Evolutionary conservation across 352 stramenopile genomes (phyloP).

Genomic region (Blastocystis sp.): DNA sequence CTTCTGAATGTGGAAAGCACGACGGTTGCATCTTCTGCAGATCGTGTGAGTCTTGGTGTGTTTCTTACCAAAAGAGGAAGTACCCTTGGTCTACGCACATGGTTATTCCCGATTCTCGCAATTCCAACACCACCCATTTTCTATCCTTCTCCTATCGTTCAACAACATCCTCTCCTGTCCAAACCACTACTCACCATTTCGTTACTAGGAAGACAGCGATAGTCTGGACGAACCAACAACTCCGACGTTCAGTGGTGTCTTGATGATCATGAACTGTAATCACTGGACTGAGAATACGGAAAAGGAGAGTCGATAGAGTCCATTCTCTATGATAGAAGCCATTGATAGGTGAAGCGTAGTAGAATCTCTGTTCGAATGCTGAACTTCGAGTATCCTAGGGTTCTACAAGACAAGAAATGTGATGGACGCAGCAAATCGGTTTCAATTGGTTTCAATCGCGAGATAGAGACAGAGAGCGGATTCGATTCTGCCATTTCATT

Average conservation of each 20-base stretch:
- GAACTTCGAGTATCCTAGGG: no score
- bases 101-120: not conserved
- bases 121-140: not conserved
- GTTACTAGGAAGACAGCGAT: conserved; percentile 36
- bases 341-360: no score
- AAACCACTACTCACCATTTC: not conserved
- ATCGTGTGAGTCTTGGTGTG: conserved; percentile 99
- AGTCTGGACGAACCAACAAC: not conserved
- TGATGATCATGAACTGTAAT: conserved; percentile 12
- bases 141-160: not conserved
- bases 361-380: no score
- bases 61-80: conserved; percentile 96
- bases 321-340: no score
- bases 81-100: conserved; percentile 93
- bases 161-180: not conserved
- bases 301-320: not conserved
- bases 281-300: not conserved
- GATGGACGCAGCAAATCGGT: no score
- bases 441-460: not conserved
- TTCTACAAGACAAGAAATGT: no score
- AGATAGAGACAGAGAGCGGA: not conserved
- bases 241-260: not conserved
- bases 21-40: conserved; percentile 92
- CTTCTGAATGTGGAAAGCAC: conserved; percentile 99
- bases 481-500: not conserved